These are phyloP conservation scores for Sphaceloma murrayae DNA, from an alignment of 2,329 filamentous ascomycete genomes.

Conservation along the genomic window DNA sequence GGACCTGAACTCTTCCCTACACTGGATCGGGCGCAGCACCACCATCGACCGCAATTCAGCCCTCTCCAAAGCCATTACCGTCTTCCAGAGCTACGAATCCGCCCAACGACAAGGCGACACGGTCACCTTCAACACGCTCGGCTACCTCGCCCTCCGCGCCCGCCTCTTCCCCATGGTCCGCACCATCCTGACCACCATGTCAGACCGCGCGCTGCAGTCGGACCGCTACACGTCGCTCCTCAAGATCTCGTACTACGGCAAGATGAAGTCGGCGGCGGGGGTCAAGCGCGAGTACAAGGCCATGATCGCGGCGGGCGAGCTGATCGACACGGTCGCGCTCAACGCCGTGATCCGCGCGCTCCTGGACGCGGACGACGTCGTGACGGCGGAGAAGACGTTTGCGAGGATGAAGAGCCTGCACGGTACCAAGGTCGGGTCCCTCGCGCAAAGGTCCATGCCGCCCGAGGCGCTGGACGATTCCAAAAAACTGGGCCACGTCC, in stretches of 20 bases:
- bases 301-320: constrained; percentile 74
- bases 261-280: constrained; percentile 61
- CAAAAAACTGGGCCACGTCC: constrained; percentile 37
- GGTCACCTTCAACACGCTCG: constrained; percentile 89
- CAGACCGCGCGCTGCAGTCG: constrained; percentile 53
- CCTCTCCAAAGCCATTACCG: constrained; percentile 57
- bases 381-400: constrained; percentile 72
- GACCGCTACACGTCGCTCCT: constrained; percentile 75
- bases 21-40: constrained; percentile 66
- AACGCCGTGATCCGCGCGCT: constrained; percentile 79
- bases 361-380: constrained; percentile 63
- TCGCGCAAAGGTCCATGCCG: constrained; percentile 22
- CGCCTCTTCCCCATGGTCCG: constrained; percentile 77
- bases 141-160: constrained; percentile 76
- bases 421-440: constrained; percentile 28
- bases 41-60: constrained; percentile 49
- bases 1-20: constrained; percentile 79
- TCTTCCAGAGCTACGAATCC: constrained; percentile 88
- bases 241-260: constrained; percentile 73
- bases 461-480: constrained; percentile 35
- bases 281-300: constrained; percentile 70
- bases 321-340: constrained; percentile 77
- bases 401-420: constrained; percentile 66
- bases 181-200: constrained; percentile 76
- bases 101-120: constrained; percentile 54